phyloP scores from a whole-genome alignment of 805 yeast genomes.

The Cephaloascus albidus region DNA sequence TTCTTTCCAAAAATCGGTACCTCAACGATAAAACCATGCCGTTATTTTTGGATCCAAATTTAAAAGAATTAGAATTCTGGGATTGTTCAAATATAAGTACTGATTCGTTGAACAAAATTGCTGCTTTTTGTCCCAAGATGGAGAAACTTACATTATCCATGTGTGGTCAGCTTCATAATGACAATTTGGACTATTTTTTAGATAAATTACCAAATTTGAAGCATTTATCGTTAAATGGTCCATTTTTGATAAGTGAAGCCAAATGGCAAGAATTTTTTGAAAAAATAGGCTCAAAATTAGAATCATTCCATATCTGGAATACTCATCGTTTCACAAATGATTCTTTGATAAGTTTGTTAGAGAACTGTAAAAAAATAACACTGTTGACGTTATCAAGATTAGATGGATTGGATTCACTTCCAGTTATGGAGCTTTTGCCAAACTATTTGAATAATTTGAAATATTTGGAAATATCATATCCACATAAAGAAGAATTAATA shows the following conservation, averaged over 20 bases:
- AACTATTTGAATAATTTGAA: slow-evolving; percentile 47
- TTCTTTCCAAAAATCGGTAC: slow-evolving; percentile 76
- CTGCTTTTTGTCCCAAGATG: slow-evolving; percentile 70
- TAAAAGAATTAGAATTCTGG: slow-evolving; percentile 64
- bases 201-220: slow-evolving; percentile 47
- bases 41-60: slow-evolving; percentile 58
- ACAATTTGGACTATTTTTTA: slow-evolving; percentile 54
- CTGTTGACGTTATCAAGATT: slow-evolving; percentile 55
- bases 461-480: slow-evolving; percentile 59
- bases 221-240: slow-evolving; percentile 71
- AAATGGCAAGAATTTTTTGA: slow-evolving; percentile 76
- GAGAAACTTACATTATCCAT: slow-evolving; percentile 61
- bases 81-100: slow-evolving; percentile 80
- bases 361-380: slow-evolving; percentile 45
- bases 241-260: slow-evolving; percentile 69
- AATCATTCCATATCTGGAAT: slow-evolving; percentile 55
- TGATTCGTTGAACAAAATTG: slow-evolving; percentile 59
- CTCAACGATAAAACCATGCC: slow-evolving; percentile 63
- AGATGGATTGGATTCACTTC: slow-evolving; percentile 57
- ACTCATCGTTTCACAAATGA: slow-evolving; percentile 77
- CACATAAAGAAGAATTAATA: slow-evolving; percentile 54
- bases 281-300: slow-evolving; percentile 41
- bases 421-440: slow-evolving; percentile 55
- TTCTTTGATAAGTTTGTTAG: slow-evolving; percentile 53
- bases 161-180: slow-evolving; percentile 91